These are phyloP conservation scores for Phoenix dactylifera DNA, from an alignment of 176 grass and related monocot genomes.

Conservation along the genomic window DNA sequence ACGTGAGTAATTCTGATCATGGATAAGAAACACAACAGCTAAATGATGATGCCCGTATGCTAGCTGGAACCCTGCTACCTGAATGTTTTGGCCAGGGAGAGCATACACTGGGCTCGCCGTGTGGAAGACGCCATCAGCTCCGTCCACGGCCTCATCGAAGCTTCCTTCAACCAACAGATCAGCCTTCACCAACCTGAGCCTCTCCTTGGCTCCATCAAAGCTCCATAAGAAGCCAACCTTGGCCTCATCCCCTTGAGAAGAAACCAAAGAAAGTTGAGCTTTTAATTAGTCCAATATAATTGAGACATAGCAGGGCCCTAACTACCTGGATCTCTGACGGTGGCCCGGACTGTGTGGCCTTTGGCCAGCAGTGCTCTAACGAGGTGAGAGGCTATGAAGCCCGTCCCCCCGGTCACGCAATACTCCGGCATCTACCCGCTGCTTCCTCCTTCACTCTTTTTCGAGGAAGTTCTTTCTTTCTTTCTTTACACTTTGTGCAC, in stretches of 20 bases:
- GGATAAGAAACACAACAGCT: too few relatives aligned
- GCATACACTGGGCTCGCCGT: constrained; percentile 47
- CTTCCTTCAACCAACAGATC: constrained; percentile 60
- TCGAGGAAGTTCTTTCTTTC: not conserved
- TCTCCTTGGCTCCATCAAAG: constrained; percentile 52
- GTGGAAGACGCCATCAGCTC: constrained; percentile 86
- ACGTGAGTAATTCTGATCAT: too few relatives aligned
- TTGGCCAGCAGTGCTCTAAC: constrained; percentile 43
- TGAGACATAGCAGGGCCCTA: too few relatives aligned
- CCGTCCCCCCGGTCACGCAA: constrained; percentile 67
- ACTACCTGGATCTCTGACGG: constrained; percentile 57
- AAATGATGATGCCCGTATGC: too few relatives aligned
- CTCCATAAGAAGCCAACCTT: constrained; percentile 76
- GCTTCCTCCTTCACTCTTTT: not conserved
- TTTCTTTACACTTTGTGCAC: too few relatives aligned
- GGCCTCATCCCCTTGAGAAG: constrained; percentile 25
- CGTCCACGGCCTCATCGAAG: constrained; percentile 53
- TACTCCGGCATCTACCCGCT: constrained; percentile 42
- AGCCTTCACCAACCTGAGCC: constrained; percentile 48
- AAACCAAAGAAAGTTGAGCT: not conserved
- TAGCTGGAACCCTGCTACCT: not conserved
- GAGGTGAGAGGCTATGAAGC: constrained; percentile 68
- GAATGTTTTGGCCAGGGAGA: constrained; percentile 27
- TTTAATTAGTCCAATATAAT: not conserved
- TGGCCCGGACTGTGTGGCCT: constrained; percentile 56